Conservation (phyloP, 768 basidiomycete species). For the Baorangia bicolor region DNA sequence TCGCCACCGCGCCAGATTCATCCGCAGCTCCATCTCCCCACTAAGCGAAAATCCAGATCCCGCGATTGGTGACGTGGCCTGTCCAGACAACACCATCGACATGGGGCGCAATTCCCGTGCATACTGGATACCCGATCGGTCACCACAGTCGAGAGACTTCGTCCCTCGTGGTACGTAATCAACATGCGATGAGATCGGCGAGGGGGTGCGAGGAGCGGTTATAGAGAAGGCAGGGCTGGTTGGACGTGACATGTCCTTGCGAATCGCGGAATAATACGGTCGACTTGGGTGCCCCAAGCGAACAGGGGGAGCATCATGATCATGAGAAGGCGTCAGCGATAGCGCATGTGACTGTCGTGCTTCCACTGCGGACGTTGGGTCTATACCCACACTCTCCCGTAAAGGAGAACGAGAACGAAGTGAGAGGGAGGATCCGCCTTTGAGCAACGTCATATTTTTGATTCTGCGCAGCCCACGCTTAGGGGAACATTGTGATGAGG, state of each 20-base stretch:
- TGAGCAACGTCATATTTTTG: constrained; percentile 35
- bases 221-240: constrained; percentile 33
- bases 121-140: constrained; percentile 19
- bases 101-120: constrained; percentile 24
- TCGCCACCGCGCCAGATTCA: constrained; percentile 47
- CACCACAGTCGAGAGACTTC: constrained; percentile 32
- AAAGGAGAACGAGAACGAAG: constrained; percentile 23
- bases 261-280: constrained; percentile 56
- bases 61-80: constrained; percentile 14
- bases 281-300: constrained; percentile 52
- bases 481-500: constrained; percentile 29
- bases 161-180: constrained; percentile 31
- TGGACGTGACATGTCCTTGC: constrained; percentile 45
- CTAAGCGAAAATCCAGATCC: constrained; percentile 53
- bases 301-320: constrained; percentile 24
- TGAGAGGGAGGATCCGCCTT: constrained; percentile 27
- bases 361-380: constrained; percentile 18
- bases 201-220: constrained; percentile 26
- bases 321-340: constrained; percentile 23
- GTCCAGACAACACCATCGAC: constrained; percentile 28
- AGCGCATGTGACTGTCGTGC: constrained; percentile 17
- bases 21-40: constrained; percentile 57
- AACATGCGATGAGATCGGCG: constrained; percentile 24
- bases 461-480: constrained; percentile 40
- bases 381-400: constrained; percentile 20